Base-by-base conservation (phyloP, 768 basidiomycete genomes). In the Lentinula raphanica region DNA sequence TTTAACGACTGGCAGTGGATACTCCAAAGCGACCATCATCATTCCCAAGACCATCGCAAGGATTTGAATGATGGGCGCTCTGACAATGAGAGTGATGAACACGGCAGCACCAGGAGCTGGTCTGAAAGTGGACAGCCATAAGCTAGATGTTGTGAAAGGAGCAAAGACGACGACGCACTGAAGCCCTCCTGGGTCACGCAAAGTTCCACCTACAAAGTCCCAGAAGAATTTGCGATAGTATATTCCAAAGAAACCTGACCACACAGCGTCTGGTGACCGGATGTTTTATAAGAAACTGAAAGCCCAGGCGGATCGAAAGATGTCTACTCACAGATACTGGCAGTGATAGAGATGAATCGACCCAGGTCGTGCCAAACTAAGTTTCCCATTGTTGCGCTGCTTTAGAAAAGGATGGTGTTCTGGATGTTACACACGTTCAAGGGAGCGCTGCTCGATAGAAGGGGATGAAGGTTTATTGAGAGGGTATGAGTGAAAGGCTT, bases 161-260 rank as follows among this genome's bases (percentile, higher is more conserved):
- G 32, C 17, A 38, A 13, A n/a, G 23, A 23, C 21, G 27, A 27
- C 32, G 28, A 84, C 86, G 67, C 62, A 91, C 90, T 91, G 88
- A 25, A 90, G 58, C 54, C 90, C 90, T 74, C 90, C 90, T 28
- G 90, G 90, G 68, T 83, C 79, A 60, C 89, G 87, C 58, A 92
- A 68, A 58, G 79, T 86, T 48, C 90, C 93, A 59, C 84, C 86
- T n/a, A 93, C 74, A 68, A 96, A 92, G 75, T 96, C 94, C 90
- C 91, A 96, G 75, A 96, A 94, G 82, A 92, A 96, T 75, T 96
- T 96, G 72, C 92, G 90, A 74, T 85, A 94, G 64, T 88, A 75
- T 13, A 94, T 69, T 17, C 85, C 94, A 74, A 83, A 95, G 73
- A 90, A 86, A 31, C 82, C 76, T 13, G 89, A 86, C 92, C 90